Evolutionary conservation across 148 eudicot genomes (phyloP).

Genomic region (Limonium bicolor): DNA sequence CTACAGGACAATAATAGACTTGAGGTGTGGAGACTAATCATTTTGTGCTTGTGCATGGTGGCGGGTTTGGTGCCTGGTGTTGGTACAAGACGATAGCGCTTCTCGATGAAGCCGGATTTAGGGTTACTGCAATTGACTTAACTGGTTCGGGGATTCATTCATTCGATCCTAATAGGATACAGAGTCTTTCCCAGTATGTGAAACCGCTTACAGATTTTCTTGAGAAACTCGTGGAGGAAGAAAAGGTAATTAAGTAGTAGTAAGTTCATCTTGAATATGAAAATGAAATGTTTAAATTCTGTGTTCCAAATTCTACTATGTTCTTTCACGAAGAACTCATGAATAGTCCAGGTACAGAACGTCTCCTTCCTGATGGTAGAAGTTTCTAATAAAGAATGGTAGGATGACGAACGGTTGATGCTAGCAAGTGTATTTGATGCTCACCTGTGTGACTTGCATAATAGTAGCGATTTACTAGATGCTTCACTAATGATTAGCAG

Average conservation of each 20-base stretch:
- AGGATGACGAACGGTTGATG: not conserved
- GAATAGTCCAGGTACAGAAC: no score
- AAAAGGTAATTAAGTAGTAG: slow-evolving; percentile 37
- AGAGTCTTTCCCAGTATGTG: slow-evolving; percentile 70
- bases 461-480: no score
- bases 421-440: no score
- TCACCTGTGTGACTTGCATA: no score
- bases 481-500: no score
- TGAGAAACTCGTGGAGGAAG: slow-evolving; percentile 55
- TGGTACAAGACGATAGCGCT: slow-evolving; percentile 95
- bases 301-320: no score
- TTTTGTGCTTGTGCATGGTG: slow-evolving; percentile 93
- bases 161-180: slow-evolving; percentile 50
- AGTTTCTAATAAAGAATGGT: no score
- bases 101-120: slow-evolving; percentile 67
- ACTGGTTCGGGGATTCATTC: slow-evolving; percentile 89
- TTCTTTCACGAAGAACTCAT: no score
- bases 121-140: slow-evolving; percentile 74
- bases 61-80: slow-evolving; percentile 99
- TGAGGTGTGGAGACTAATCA: slow-evolving; percentile 53
- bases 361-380: no score
- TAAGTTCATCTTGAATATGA: no score
- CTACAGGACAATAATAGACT: slow-evolving; percentile 47
- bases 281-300: not conserved
- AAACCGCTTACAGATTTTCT: slow-evolving; percentile 65